Conservation (phyloP, 2,329 filamentous ascomycete species). For the Cladosporium sp. region DNA sequence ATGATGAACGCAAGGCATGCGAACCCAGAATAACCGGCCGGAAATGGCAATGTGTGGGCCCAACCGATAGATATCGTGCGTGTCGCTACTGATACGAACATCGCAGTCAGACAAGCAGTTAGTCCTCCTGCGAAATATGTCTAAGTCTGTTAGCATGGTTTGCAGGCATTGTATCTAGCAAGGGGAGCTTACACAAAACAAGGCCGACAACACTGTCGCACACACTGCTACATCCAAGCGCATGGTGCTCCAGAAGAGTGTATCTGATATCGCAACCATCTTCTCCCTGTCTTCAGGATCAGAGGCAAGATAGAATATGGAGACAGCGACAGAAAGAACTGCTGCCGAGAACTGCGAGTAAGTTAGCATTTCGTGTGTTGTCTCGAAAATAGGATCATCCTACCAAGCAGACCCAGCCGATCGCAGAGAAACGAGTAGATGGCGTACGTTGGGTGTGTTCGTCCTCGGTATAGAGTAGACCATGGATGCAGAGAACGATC, state of each 20-base stretch:
- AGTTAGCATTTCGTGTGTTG: constrained; percentile 20
- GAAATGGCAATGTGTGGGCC: constrained; percentile 30
- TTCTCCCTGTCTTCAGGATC: constrained; percentile 35
- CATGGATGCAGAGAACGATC: constrained; percentile 34
- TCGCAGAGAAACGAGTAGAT: constrained; percentile 18
- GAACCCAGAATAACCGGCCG: constrained; percentile 20
- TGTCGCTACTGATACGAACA: constrained; percentile 33
- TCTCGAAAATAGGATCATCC: not conserved
- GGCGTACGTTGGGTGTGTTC: constrained; percentile 14
- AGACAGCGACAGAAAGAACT: constrained; percentile 16
- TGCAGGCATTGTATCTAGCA: too few relatives aligned
- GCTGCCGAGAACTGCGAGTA: constrained; percentile 19
- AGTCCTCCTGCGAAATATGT: constrained; percentile 37
- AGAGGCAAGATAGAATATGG: constrained; percentile 33
- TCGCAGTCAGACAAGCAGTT: constrained; percentile 37
- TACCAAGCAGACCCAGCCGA: constrained; percentile 28
- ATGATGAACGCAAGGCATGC: constrained; percentile 22
- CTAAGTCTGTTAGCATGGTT: constrained; percentile 25
- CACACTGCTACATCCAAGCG: constrained; percentile 25
- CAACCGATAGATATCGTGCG: constrained; percentile 31
- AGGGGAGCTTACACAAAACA: constrained; percentile 27
- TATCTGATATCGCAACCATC: constrained; percentile 33
- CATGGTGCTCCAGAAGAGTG: constrained; percentile 35
- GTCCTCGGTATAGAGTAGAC: constrained; percentile 21
- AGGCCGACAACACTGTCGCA: constrained; percentile 24